These are phyloP conservation scores for Kluyveromyces sp. DNA, from an alignment of 1,139 yeast species.

Conservation along the genomic window DNA sequence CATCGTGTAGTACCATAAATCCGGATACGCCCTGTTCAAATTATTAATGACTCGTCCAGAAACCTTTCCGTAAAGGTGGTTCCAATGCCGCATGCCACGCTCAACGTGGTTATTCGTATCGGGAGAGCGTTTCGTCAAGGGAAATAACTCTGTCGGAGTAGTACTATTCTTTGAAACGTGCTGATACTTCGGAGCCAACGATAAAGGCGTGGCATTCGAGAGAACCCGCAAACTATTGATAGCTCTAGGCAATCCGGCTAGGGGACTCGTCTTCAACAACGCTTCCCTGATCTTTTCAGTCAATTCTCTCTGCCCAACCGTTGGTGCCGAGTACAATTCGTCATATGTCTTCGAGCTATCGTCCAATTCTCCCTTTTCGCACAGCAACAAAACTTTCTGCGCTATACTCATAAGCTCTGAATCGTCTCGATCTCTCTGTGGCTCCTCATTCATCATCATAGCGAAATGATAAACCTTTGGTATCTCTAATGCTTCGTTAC, in stretches of 20 bases:
- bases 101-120: constrained; percentile 19
- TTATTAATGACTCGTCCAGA: constrained; percentile 61
- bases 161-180: constrained; percentile 7
- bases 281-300: constrained; percentile 69
- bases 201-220: constrained; percentile 56
- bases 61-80: constrained; percentile 67
- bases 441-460: constrained; percentile 42
- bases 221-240: constrained; percentile 70
- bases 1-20: constrained; percentile 67
- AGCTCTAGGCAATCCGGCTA: constrained; percentile 77
- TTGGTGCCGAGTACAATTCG: constrained; percentile 20
- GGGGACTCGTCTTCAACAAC: constrained; percentile 65
- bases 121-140: constrained; percentile 5
- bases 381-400: constrained; percentile 17
- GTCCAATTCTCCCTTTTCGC: constrained; percentile 11
- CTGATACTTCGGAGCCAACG: constrained; percentile 29
- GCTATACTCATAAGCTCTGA: constrained; percentile 27
- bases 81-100: constrained; percentile 68
- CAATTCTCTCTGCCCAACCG: constrained; percentile 27
- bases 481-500: constrained; percentile 75
- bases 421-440: constrained; percentile 19
- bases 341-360: constrained; percentile 12
- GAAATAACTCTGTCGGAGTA: constrained; percentile 2
- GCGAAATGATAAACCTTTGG: constrained; percentile 73
- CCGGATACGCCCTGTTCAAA: constrained; percentile 72